phyloP scores from a whole-genome alignment of 352 stramenopile genomes.

The Phytophthora idaei region DNA sequence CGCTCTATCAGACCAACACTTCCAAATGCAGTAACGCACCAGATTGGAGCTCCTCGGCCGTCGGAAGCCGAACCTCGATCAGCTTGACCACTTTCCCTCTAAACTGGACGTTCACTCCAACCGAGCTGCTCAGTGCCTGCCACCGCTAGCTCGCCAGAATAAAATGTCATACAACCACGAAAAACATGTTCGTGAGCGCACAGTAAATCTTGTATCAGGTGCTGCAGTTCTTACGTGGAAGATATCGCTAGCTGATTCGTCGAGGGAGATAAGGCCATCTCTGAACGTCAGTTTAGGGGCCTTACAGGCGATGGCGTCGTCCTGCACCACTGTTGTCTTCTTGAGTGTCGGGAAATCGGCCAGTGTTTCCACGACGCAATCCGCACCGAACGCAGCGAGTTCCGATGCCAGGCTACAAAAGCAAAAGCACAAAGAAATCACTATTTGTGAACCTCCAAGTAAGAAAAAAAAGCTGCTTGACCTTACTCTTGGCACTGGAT shows the following conservation, averaged over 20 bases:
- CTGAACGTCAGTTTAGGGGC: slow-evolving; percentile 72
- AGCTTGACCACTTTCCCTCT: slow-evolving; percentile 74
- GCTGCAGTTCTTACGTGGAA: slow-evolving; percentile 51
- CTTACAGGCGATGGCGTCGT: slow-evolving; percentile 58
- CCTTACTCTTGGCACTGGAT: slow-evolving; percentile 60
- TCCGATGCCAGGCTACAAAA: slow-evolving; percentile 45
- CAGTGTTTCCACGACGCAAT: slow-evolving; percentile 76
- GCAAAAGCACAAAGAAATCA: slow-evolving; percentile 3
- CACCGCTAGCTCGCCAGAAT: slow-evolving; percentile 44
- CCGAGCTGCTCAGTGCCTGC: slow-evolving; percentile 78
- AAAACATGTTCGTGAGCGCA: background rate
- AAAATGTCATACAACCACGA: background rate
- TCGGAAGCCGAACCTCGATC: slow-evolving; percentile 58
- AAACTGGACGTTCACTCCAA: slow-evolving; percentile 73
- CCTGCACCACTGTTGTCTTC: slow-evolving; percentile 50
- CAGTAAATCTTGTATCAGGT: slow-evolving; percentile 1
- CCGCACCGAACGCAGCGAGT: slow-evolving; percentile 59
- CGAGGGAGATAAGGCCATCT: slow-evolving; percentile 61
- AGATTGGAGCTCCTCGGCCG: slow-evolving; percentile 42
- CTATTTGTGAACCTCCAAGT: background rate
- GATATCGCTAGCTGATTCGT: slow-evolving; percentile 54
- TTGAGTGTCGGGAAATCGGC: slow-evolving; percentile 55
- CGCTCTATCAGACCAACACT: background rate
- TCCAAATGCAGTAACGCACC: slow-evolving; percentile 27
- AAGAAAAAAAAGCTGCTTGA: background rate